These are phyloP conservation scores for Chalciporus chontae DNA, from an alignment of 768 basidiomycete species.

Conservation along the genomic window DNA sequence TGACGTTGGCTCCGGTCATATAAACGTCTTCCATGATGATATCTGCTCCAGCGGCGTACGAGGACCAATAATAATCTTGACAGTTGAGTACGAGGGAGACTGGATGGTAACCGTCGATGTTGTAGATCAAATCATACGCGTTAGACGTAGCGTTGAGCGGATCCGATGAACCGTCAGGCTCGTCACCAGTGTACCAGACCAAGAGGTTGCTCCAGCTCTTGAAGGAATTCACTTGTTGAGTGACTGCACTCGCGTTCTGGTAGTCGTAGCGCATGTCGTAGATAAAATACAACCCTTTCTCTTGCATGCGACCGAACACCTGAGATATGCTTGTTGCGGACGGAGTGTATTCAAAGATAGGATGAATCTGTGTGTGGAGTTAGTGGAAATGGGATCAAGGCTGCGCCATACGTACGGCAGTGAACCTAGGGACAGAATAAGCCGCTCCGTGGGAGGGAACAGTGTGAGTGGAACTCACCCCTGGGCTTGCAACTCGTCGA, in stretches of 20 bases:
- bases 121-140: constrained; percentile 56
- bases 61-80: constrained; percentile 59
- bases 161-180: constrained; percentile 67
- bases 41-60: constrained; percentile 61
- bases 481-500: constrained; percentile 31
- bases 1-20: constrained; percentile 53
- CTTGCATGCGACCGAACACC: constrained; percentile 66
- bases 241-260: constrained; percentile 56
- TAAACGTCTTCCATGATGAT: constrained; percentile 64
- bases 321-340: constrained; percentile 39
- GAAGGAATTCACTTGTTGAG: constrained; percentile 61
- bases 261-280: constrained; percentile 80
- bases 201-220: constrained; percentile 66
- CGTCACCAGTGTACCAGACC: constrained; percentile 70
- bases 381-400: neutral
- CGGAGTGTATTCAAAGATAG: constrained; percentile 62
- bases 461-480: constrained; percentile 16
- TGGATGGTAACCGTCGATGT: constrained; percentile 64
- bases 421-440: constrained; percentile 6
- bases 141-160: constrained; percentile 51
- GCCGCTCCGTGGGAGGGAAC: neutral
- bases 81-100: constrained; percentile 63
- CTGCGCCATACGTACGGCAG: constrained; percentile 27
- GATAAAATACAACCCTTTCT: constrained; percentile 64
- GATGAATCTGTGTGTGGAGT: constrained; percentile 50